Evolutionary conservation across 495 filamentous ascomycete species (phyloP).

Genomic region (Peziza echinospora): DNA sequence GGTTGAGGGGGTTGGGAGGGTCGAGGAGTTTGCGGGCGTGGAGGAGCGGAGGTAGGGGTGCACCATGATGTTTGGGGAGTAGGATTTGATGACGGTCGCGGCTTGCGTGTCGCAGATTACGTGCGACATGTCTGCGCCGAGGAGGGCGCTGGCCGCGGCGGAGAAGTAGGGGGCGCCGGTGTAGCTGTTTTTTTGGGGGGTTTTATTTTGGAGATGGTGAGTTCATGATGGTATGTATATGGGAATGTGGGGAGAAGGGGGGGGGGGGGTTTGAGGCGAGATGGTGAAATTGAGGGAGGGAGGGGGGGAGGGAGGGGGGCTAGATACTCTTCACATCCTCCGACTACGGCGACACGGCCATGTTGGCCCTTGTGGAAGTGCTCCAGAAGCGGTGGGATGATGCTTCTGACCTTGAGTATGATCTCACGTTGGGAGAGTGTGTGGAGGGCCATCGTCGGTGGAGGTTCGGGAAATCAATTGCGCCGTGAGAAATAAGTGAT

Average conservation of each 20-base stretch:
- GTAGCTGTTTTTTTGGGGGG: constrained; percentile 31
- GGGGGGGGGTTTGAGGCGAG: neutral
- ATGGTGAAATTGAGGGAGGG: neutral
- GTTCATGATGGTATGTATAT: neutral
- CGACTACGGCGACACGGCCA: constrained; percentile 81
- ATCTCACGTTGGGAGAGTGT: constrained; percentile 36
- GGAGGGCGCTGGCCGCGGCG: constrained; percentile 76
- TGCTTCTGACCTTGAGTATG: constrained; percentile 60
- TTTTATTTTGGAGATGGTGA: neutral
- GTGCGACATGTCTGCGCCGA: constrained; percentile 84
- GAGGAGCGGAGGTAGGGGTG: constrained; percentile 64
- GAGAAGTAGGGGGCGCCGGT: constrained; percentile 96
- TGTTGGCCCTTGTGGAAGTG: constrained; percentile 70
- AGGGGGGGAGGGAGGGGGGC: neutral
- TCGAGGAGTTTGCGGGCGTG: constrained; percentile 32
- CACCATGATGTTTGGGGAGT: constrained; percentile 97
- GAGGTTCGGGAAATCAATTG: constrained; percentile 1
- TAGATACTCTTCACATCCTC: constrained; percentile 61
- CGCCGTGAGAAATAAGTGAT: too few relatives aligned
- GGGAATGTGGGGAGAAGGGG: neutral
- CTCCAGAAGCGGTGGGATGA: constrained; percentile 86
- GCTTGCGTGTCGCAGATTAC: constrained; percentile 87
- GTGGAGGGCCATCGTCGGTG: constrained; percentile 21
- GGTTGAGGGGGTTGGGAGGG: neutral
- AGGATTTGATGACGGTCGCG: constrained; percentile 79